Conservation (phyloP, 768 basidiomycete species). For the Mycena chlorophos region DNA sequence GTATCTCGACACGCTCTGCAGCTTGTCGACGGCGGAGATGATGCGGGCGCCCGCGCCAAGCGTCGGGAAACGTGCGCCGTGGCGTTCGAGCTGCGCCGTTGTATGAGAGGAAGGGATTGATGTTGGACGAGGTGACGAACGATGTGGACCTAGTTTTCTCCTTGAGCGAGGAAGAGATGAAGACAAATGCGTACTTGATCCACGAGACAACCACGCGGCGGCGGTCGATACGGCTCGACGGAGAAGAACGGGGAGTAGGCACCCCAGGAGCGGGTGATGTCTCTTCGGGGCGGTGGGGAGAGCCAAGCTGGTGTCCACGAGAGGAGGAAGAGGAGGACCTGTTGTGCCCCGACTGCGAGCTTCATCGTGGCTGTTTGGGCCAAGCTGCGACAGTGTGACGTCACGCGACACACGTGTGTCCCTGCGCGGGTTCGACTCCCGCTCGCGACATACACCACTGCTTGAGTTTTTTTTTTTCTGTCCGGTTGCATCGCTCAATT, state of each 20-base stretch:
- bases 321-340: too few species aligned
- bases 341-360: too few species aligned
- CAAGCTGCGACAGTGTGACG: too few species aligned
- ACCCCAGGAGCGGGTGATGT: conserved; percentile 44
- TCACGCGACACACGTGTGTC: too few species aligned
- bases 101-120: conserved; percentile 3
- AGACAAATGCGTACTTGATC: conserved; percentile 62
- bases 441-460: too few species aligned
- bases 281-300: background rate
- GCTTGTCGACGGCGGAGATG: conserved; percentile 48
- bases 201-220: conserved; percentile 51
- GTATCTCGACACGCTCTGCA: conserved; percentile 48
- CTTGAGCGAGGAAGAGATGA: too few species aligned
- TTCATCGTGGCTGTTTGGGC: too few species aligned
- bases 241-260: conserved; percentile 64
- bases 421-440: too few species aligned
- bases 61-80: conserved; percentile 80
- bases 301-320: background rate
- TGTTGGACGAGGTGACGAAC: conserved; percentile 36
- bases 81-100: conserved; percentile 63
- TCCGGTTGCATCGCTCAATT: too few species aligned
- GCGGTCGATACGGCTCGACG: conserved; percentile 42
- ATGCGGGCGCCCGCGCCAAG: conserved; percentile 45
- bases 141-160: conserved; percentile 71
- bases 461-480: too few species aligned